phyloP scores from a whole-genome alignment of 148 eudicot species.

The Salicornia ramosissima region DNA sequence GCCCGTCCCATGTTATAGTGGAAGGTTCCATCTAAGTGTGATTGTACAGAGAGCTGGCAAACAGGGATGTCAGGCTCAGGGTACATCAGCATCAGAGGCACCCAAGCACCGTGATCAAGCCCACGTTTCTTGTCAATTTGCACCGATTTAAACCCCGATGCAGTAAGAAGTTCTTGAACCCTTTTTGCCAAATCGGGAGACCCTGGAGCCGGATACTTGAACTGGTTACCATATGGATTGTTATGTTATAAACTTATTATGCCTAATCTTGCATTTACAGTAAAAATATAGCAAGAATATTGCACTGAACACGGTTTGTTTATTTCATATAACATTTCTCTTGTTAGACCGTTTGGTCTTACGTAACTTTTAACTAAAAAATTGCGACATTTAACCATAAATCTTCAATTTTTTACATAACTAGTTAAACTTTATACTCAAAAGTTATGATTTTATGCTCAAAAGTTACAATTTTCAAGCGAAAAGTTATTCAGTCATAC shows the following conservation, averaged over 20 bases:
- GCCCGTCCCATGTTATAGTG: conserved; percentile 74
- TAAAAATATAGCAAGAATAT: too few relatives aligned
- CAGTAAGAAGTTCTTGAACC: conserved; percentile 54
- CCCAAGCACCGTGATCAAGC: conserved; percentile 89
- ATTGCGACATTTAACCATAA: too few relatives aligned
- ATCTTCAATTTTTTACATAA: too few relatives aligned
- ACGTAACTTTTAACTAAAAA: too few relatives aligned
- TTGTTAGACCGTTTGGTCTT: too few relatives aligned
- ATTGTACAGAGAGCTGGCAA: conserved; percentile 74
- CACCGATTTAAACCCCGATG: conserved; percentile 46
- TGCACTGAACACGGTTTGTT: too few relatives aligned
- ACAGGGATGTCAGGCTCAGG: conserved; percentile 87
- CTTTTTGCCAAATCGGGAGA: conserved; percentile 63
- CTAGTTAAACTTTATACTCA: too few relatives aligned
- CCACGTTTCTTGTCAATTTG: conserved; percentile 67
- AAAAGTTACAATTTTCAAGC: too few relatives aligned
- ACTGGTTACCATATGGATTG: conserved; percentile 30
- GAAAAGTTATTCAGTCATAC: too few relatives aligned
- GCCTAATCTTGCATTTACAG: neutral
- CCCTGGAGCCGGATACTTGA: conserved; percentile 90
- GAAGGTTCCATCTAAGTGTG: conserved; percentile 47
- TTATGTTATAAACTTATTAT: neutral
- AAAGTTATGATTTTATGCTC: too few relatives aligned
- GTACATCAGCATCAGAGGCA: conserved; percentile 94
- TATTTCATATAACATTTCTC: too few relatives aligned